Evolutionary conservation across 768 basidiomycete species (phyloP).

Genomic region (Amanita muscaria): DNA sequence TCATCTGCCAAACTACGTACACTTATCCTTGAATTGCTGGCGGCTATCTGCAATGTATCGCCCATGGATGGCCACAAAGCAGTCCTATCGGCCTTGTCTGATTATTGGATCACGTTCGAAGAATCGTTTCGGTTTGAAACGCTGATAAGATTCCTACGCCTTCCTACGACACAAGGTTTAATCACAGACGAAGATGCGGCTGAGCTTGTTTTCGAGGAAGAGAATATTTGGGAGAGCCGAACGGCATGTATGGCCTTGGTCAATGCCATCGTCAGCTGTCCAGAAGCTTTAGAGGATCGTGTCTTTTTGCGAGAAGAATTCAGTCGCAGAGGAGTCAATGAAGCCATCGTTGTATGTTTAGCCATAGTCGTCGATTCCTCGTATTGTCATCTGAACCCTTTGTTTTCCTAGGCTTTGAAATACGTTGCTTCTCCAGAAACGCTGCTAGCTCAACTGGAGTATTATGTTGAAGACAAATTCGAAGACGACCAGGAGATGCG

Average conservation of each 20-base stretch:
- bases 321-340: constrained; percentile 70
- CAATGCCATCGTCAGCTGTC: constrained; percentile 71
- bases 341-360: constrained; percentile 70
- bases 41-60: constrained; percentile 75
- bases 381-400: too few species aligned
- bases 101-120: constrained; percentile 61
- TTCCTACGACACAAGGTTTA: constrained; percentile 35
- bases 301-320: constrained; percentile 79
- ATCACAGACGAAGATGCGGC: constrained; percentile 25
- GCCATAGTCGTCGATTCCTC: too few species aligned
- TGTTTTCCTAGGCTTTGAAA: constrained; percentile 47
- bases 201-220: constrained; percentile 43
- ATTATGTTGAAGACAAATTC: constrained; percentile 82
- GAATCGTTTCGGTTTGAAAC: constrained; percentile 78
- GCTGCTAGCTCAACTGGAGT: constrained; percentile 69
- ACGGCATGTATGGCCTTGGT: constrained; percentile 68
- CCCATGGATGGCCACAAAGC: constrained; percentile 60
- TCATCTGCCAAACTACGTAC: constrained; percentile 62
- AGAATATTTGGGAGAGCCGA: constrained; percentile 76
- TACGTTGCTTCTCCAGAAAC: constrained; percentile 65
- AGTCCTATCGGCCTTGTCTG: constrained; percentile 72
- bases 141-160: constrained; percentile 53
- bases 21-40: constrained; percentile 68
- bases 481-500: constrained; percentile 85
- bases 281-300: constrained; percentile 71